These are phyloP conservation scores for Trametes elegans DNA, from an alignment of 768 basidiomycete genomes.

Conservation along the genomic window DNA sequence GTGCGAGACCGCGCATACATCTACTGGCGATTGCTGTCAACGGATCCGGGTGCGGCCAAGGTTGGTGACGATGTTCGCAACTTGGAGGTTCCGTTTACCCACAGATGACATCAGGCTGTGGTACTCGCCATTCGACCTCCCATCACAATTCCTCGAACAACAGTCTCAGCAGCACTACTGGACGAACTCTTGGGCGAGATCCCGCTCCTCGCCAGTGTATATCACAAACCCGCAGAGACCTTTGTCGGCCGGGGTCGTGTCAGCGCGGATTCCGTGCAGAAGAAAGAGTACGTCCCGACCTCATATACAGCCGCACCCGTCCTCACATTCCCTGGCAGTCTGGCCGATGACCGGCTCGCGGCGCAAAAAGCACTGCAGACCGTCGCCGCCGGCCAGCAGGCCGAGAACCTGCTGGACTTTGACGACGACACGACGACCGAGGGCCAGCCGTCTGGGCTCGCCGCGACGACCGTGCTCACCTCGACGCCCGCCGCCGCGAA, in stretches of 20 bases:
- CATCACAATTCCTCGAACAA: conserved; percentile 89
- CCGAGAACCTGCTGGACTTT: conserved; percentile 95
- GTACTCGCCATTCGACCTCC: conserved; percentile 91
- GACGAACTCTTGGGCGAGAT: conserved; percentile 93
- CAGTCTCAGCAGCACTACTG: conserved; percentile 80
- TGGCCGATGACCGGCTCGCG: conserved; percentile 68
- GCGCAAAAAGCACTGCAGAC: conserved; percentile 88
- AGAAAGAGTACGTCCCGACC: conserved; percentile 54
- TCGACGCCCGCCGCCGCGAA: conserved; percentile 73
- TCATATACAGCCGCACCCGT: not conserved
- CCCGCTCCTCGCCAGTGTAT: conserved; percentile 87
- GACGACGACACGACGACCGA: conserved; percentile 57
- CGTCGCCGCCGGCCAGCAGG: conserved; percentile 86
- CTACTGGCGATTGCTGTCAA: conserved; percentile 94
- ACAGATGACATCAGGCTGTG: conserved; percentile 53
- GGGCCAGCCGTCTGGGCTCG: conserved; percentile 72
- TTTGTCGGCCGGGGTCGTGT: conserved; percentile 92
- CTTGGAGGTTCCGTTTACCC: not conserved
- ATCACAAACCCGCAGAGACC: conserved; percentile 95
- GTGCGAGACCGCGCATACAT: conserved; percentile 97
- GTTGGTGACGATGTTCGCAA: conserved; percentile 37
- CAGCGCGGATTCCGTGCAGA: conserved; percentile 75
- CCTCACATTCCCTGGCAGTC: conserved; percentile 30
- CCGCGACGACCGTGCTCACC: conserved; percentile 71
- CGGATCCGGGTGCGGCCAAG: conserved; percentile 95